These are phyloP conservation scores for Suillus paluster DNA, from an alignment of 768 basidiomycete genomes.

Conservation along the genomic window DNA sequence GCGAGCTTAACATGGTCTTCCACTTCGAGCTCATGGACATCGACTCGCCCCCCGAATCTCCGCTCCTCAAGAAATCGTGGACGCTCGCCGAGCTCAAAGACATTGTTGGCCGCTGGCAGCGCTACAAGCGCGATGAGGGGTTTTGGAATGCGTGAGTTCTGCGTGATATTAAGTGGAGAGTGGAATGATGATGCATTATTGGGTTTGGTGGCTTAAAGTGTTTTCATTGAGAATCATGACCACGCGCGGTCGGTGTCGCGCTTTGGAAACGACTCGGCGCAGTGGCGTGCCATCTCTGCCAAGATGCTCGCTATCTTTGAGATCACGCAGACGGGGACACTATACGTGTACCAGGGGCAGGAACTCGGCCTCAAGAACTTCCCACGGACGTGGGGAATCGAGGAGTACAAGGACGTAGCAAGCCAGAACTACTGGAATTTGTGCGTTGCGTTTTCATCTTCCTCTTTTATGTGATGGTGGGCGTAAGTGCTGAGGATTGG, in stretches of 20 bases:
- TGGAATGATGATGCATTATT: not conserved
- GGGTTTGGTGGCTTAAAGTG: slow-evolving; percentile 35
- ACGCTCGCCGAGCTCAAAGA: slow-evolving; percentile 55
- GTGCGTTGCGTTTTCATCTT: slow-evolving; percentile 39
- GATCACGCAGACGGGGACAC: slow-evolving; percentile 63
- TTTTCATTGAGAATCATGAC: slow-evolving; percentile 76
- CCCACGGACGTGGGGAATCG: slow-evolving; percentile 64
- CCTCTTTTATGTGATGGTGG: not conserved
- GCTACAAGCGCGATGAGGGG: slow-evolving; percentile 56
- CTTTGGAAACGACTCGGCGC: slow-evolving; percentile 61
- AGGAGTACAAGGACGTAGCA: slow-evolving; percentile 75
- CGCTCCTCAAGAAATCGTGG: slow-evolving; percentile 53
- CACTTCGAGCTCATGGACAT: slow-evolving; percentile 65
- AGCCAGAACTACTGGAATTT: slow-evolving; percentile 60
- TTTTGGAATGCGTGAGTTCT: slow-evolving; percentile 68
- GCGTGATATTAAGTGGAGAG: not conserved
- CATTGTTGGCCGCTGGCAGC: slow-evolving; percentile 57
- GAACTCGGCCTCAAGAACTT: slow-evolving; percentile 73
- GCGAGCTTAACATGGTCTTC: slow-evolving; percentile 70
- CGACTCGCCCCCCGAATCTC: slow-evolving; percentile 48
- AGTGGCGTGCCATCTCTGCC: slow-evolving; percentile 61
- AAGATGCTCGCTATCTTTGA: slow-evolving; percentile 70
- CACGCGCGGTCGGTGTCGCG: slow-evolving; percentile 66
- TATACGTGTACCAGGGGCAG: slow-evolving; percentile 78
- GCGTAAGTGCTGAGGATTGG: not conserved